A percentile compares a stretch with the other conserved stretches of the same genome.
phyloP scores from a whole-genome alignment of 768 basidiomycete species.

The Lentinula lateritia region DNA sequence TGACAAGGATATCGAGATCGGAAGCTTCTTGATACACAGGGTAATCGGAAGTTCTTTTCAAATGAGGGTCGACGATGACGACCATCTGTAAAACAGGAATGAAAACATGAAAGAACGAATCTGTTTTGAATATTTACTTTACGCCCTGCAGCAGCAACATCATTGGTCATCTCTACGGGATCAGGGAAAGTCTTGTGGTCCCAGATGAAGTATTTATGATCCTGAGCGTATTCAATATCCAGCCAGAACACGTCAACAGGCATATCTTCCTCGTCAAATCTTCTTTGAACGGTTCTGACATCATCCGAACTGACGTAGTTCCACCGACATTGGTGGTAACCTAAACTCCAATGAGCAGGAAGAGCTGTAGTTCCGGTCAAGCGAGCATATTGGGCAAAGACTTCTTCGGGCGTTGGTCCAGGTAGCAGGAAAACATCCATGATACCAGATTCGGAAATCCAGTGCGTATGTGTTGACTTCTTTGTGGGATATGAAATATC shows the following conservation, averaged over 20 bases:
- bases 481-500: constrained; percentile 71
- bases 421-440: constrained; percentile 92
- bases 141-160: constrained; percentile 77
- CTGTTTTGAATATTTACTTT: constrained; percentile 49
- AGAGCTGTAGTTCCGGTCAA: constrained; percentile 84
- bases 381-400: constrained; percentile 81
- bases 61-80: constrained; percentile 93
- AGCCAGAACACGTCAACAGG: constrained; percentile 97
- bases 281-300: constrained; percentile 73
- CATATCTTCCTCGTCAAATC: constrained; percentile 92
- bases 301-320: constrained; percentile 93
- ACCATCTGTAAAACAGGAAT: constrained; percentile 66
- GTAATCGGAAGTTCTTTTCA: constrained; percentile 77
- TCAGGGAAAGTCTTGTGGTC: constrained; percentile 89
- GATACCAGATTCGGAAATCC: constrained; percentile 97
- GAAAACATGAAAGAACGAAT: constrained; percentile 5
- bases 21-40: constrained; percentile 83
- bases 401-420: constrained; percentile 76
- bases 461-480: constrained; percentile 82
- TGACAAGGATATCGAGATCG: constrained; percentile 78
- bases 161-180: constrained; percentile 88
- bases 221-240: constrained; percentile 92
- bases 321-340: constrained; percentile 98
- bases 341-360: constrained; percentile 89
- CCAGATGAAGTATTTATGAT: constrained; percentile 98